Percentiles rank a stretch among this genome's conserved stretches.
phyloP scores from a whole-genome alignment of 805 yeast genomes.

The Yamadazyma nakazawae region DNA sequence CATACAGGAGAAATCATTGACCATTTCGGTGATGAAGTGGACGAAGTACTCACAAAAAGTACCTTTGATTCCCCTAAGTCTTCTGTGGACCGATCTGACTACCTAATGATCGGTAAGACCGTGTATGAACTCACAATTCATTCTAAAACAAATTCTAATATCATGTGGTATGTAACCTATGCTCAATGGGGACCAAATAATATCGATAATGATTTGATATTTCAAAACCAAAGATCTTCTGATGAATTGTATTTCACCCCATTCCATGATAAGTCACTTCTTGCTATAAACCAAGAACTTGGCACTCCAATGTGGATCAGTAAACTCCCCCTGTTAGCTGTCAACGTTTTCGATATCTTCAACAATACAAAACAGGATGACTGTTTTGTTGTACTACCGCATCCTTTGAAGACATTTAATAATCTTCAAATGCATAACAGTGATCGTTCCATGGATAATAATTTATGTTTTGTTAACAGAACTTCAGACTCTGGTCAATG shows the following conservation, averaged over 20 bases:
- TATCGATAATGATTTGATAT: slow-evolving; percentile 57
- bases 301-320: slow-evolving; percentile 80
- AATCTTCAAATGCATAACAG: slow-evolving; percentile 25
- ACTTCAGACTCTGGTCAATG: slow-evolving; percentile 64
- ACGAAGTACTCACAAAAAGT: slow-evolving; percentile 34
- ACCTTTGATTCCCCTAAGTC: neutral
- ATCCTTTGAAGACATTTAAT: slow-evolving; percentile 52
- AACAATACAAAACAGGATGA: slow-evolving; percentile 16
- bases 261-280: slow-evolving; percentile 70
- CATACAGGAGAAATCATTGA: slow-evolving; percentile 69
- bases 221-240: slow-evolving; percentile 44
- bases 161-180: slow-evolving; percentile 81
- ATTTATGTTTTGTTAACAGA: slow-evolving; percentile 61
- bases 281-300: slow-evolving; percentile 69
- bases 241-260: slow-evolving; percentile 83
- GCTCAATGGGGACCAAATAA: slow-evolving; percentile 92
- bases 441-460: slow-evolving; percentile 19
- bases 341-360: slow-evolving; percentile 77
- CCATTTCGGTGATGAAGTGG: slow-evolving; percentile 53
- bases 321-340: slow-evolving; percentile 66
- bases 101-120: slow-evolving; percentile 65
- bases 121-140: slow-evolving; percentile 74
- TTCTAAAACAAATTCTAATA: slow-evolving; percentile 54
- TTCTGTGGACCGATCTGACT: slow-evolving; percentile 19
- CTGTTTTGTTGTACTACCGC: slow-evolving; percentile 57